Evolutionary conservation across 441 rosid species (phyloP).

Genomic region (Adansonia grandidieri): DNA sequence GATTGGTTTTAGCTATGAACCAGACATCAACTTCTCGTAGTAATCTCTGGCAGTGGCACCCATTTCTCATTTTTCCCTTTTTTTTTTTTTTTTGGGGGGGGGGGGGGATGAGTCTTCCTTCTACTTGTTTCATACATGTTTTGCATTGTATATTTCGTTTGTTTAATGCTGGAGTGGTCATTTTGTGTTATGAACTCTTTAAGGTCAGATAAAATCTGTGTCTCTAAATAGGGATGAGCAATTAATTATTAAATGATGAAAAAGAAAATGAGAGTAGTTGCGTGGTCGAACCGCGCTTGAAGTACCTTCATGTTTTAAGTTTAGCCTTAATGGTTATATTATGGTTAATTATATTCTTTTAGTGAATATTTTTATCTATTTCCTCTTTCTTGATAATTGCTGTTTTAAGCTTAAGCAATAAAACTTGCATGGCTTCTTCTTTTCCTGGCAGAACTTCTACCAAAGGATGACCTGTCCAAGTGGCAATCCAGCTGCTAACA

Average conservation of each 20-base stretch:
- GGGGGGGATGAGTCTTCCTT: background rate
- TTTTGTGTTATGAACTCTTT: background rate
- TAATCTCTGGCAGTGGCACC: background rate
- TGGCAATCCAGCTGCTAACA: conserved; percentile 37
- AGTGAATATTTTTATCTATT: background rate
- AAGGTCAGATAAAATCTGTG: background rate
- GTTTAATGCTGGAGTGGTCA: background rate
- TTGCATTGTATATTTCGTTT: background rate
- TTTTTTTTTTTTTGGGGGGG: too few species aligned
- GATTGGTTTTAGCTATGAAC: background rate
- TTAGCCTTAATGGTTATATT: background rate
- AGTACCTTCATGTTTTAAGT: background rate
- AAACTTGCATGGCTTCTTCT: conserved; percentile 26
- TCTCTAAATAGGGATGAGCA: background rate
- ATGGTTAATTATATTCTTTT: background rate
- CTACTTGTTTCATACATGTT: background rate
- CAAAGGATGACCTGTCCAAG: conserved; percentile 38
- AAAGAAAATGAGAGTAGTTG: background rate
- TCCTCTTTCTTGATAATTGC: background rate
- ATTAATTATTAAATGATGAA: background rate
- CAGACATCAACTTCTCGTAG: conserved; percentile 29
- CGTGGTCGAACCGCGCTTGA: background rate
- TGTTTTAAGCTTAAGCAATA: background rate
- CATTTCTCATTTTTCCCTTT: background rate
- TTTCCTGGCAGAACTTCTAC: conserved; percentile 45